Evolutionary conservation across 2,329 filamentous ascomycete genomes (phyloP), one percentile per base, ranked within the genome.

Genomic region (Fusarium mundagurra): DNA sequence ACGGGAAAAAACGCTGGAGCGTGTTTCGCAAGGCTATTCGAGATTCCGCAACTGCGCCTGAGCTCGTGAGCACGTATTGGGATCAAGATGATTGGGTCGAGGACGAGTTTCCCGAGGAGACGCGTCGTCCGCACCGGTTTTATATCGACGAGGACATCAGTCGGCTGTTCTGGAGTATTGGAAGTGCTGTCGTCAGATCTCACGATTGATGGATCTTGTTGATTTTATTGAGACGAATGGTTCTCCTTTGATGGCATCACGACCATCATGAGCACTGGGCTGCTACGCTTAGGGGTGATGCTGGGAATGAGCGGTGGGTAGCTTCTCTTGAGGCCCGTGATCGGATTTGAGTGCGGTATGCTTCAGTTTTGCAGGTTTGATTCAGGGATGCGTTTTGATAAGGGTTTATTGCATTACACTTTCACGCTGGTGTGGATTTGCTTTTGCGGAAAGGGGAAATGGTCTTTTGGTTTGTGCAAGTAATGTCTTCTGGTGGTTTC

Each of bases 201-300:
- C 29, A 17, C 11, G 10, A 18, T 18, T n/a, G 3, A n/a, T 33
- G 10, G 20, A n/a, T 48, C 14, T 48, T 9, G 5, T 34, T 51
- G 17, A 14, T 11, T 1, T 34, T n/a, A 1, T 5, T 4, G 6
- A 20, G 6, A 5, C 3, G 8, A 20, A 27, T n/a, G n/a, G 3
- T 10, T 22, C 9, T 22, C 27, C 14, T 18, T 13, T 2, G 6
- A 5, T 53, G 5, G 9, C 1, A 22, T 27, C 7, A 6, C 8
- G 33, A 27, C 22, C 13, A 11, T 22, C 13, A 17, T 17, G 33
- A 27, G 17, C 50, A 22, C n/a, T 12, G n/a, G 7, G 13, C 9
- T 36, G 5, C 18, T 53, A 3, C 13, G 8, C 8, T 6, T 36
- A 4, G 33, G 12, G 2, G 20, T 17, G n/a, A 53, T 5, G 9